Evolutionary conservation across 352 stramenopile species (phyloP).

Genomic region (Hyaloperonospora arabidopsidis): DNA sequence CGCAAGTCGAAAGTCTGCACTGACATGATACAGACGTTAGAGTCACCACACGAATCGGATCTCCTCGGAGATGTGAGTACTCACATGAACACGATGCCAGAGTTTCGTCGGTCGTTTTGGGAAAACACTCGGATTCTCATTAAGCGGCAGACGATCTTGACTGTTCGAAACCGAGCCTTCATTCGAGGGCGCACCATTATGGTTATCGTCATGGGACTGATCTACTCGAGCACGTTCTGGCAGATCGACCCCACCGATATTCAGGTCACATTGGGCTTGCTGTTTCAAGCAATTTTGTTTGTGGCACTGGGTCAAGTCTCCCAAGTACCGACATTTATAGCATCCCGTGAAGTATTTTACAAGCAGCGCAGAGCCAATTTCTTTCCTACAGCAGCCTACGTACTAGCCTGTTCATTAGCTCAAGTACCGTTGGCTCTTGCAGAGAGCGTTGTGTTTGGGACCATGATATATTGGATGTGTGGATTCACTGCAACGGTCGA

Average conservation of each 20-base stretch:
- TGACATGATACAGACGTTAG: neutral
- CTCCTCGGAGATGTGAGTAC: neutral
- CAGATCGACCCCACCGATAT: constrained; percentile 29
- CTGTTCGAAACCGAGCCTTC: constrained; percentile 28
- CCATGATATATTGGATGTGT: neutral
- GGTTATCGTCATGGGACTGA: constrained; percentile 38
- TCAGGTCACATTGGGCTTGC: constrained; percentile 49
- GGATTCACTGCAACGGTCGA: neutral
- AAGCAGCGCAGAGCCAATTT: constrained; percentile 1
- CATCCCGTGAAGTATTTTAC: neutral
- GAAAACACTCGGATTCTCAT: constrained; percentile 17
- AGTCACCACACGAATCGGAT: constrained; percentile 3
- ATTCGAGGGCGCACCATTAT: constrained; percentile 25
- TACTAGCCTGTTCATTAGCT: neutral
- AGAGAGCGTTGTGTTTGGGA: neutral
- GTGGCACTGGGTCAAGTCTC: neutral
- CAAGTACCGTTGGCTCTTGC: neutral
- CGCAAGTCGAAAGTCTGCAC: constrained; percentile 28
- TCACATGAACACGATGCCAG: constrained; percentile 13
- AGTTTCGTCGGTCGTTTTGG: constrained; percentile 32
- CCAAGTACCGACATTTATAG: neutral
- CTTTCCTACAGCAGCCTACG: neutral
- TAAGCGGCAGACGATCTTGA: constrained; percentile 48
- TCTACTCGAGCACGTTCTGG: constrained; percentile 42
- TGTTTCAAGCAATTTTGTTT: constrained; percentile 43